These are phyloP conservation scores for Fallopia convolvulus DNA, from an alignment of 148 eudicot genomes.

Conservation along the genomic window DNA sequence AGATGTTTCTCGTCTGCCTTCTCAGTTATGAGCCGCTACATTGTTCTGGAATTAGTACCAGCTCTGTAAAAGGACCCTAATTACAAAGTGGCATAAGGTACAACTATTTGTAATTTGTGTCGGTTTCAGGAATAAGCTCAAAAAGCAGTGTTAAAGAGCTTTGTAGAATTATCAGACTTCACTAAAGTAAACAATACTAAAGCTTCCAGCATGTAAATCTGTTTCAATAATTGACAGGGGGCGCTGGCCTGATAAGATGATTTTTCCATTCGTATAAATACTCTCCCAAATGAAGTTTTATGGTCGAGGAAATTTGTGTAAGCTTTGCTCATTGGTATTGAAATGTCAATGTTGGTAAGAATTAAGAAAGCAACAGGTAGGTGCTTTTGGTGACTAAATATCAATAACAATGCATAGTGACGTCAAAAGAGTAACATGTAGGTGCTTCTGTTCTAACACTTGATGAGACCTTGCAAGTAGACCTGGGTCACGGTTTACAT, in stretches of 20 bases:
- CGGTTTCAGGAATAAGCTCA: neutral
- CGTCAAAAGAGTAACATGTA: too few species aligned
- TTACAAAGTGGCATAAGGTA: neutral
- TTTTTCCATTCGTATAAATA: too few species aligned
- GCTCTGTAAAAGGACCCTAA: neutral
- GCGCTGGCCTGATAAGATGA: too few species aligned
- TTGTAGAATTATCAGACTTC: too few species aligned
- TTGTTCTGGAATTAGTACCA: neutral
- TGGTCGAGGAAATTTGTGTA: neutral
- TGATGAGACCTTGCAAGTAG: neutral
- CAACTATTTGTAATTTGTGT: neutral
- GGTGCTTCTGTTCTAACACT: too few species aligned
- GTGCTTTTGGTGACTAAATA: neutral
- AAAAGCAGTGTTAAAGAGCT: neutral
- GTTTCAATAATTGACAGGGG: too few species aligned
- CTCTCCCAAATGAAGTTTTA: too few species aligned
- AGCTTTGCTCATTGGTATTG: neutral
- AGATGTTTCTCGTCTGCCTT: conserved; percentile 40
- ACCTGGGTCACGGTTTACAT: too few species aligned
- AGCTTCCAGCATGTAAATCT: too few species aligned
- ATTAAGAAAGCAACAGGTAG: neutral
- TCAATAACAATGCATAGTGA: neutral
- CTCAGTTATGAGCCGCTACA: conserved; percentile 39
- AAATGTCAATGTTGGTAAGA: neutral
- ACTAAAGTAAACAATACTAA: neutral